phyloP scores from a whole-genome alignment of 768 basidiomycete genomes.

The Lactifluus echinatus region DNA sequence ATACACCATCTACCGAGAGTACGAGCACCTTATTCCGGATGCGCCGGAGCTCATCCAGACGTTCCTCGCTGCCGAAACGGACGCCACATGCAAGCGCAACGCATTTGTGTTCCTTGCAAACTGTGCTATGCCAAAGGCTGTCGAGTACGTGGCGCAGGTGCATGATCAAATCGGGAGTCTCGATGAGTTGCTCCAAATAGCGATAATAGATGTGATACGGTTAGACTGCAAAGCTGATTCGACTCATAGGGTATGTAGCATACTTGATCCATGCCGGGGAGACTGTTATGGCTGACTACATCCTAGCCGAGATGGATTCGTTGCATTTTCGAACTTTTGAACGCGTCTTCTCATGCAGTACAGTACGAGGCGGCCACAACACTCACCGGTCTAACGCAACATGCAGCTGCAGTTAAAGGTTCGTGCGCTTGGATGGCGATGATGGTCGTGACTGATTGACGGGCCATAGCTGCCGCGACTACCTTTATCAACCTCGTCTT shows the following conservation, averaged over 20 bases:
- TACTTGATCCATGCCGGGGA: not conserved
- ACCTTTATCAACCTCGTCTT: slow-evolving; percentile 82
- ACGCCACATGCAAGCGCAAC: slow-evolving; percentile 94
- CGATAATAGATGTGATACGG: slow-evolving; percentile 87
- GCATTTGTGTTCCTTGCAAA: slow-evolving; percentile 91
- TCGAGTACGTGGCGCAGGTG: slow-evolving; percentile 81
- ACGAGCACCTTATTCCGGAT: slow-evolving; percentile 92
- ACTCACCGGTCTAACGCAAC: slow-evolving; percentile 88
- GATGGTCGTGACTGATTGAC: not conserved
- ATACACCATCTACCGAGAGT: slow-evolving; percentile 89
- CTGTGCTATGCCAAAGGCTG: slow-evolving; percentile 82
- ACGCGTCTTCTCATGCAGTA: slow-evolving; percentile 83
- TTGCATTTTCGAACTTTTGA: slow-evolving; percentile 85
- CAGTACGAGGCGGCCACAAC: slow-evolving; percentile 98
- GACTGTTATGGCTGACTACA: not conserved
- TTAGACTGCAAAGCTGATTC: slow-evolving; percentile 84
- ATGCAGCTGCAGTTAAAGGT: slow-evolving; percentile 95
- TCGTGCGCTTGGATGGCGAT: slow-evolving; percentile 6
- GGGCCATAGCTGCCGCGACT: slow-evolving; percentile 66
- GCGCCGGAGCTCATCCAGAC: slow-evolving; percentile 93
- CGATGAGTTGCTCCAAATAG: slow-evolving; percentile 94
- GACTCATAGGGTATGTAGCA: slow-evolving; percentile 57
- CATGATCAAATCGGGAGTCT: slow-evolving; percentile 75
- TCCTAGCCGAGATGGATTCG: slow-evolving; percentile 88
- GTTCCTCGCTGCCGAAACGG: slow-evolving; percentile 92